Evolutionary conservation across 352 stramenopile species (phyloP).

Genomic region (Phytophthora cryptogea): DNA sequence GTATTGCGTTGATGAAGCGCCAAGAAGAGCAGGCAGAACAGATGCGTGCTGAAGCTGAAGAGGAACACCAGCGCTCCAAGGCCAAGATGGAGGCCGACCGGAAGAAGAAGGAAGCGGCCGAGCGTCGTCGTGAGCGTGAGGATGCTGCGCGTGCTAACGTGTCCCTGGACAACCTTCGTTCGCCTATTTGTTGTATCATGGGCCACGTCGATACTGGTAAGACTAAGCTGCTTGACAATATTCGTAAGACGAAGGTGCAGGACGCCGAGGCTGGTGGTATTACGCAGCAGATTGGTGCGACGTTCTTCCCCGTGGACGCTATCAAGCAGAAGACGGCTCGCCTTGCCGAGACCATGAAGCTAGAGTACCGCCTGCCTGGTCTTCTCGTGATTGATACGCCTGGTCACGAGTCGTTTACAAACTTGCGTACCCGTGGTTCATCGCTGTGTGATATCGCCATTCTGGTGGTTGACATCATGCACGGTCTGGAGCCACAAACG

Average conservation of each 20-base stretch:
- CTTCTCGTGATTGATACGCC: slow-evolving; percentile 99
- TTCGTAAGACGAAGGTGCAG: slow-evolving; percentile 98
- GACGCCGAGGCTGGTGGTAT: slow-evolving; percentile 94
- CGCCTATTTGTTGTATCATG: slow-evolving; percentile 99
- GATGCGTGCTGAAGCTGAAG: slow-evolving; percentile 61
- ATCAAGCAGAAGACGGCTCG: slow-evolving; percentile 90
- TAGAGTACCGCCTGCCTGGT: slow-evolving; percentile 92
- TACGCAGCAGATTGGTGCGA: slow-evolving; percentile 98
- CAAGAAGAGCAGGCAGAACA: slow-evolving; percentile 88
- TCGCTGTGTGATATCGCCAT: slow-evolving; percentile 99
- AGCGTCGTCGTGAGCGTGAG: slow-evolving; percentile 71
- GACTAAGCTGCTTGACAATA: slow-evolving; percentile 99
- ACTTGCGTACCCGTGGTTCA: slow-evolving; percentile 96
- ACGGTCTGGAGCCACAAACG: slow-evolving; percentile 99
- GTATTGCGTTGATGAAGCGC: slow-evolving; percentile 95
- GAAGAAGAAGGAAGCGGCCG: slow-evolving; percentile 80
- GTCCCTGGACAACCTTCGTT: slow-evolving; percentile 94
- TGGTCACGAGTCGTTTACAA: slow-evolving; percentile 99
- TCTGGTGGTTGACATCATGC: slow-evolving; percentile 99
- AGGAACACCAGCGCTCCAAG: slow-evolving; percentile 81
- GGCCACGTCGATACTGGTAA: slow-evolving; percentile 98
- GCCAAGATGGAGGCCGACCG: slow-evolving; percentile 82
- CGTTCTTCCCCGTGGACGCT: slow-evolving; percentile 94
- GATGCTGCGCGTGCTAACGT: slow-evolving; percentile 85
- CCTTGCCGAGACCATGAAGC: slow-evolving; percentile 71